phyloP scores from a whole-genome alignment of 2,329 filamentous ascomycete genomes.

The Dothistroma pini region DNA sequence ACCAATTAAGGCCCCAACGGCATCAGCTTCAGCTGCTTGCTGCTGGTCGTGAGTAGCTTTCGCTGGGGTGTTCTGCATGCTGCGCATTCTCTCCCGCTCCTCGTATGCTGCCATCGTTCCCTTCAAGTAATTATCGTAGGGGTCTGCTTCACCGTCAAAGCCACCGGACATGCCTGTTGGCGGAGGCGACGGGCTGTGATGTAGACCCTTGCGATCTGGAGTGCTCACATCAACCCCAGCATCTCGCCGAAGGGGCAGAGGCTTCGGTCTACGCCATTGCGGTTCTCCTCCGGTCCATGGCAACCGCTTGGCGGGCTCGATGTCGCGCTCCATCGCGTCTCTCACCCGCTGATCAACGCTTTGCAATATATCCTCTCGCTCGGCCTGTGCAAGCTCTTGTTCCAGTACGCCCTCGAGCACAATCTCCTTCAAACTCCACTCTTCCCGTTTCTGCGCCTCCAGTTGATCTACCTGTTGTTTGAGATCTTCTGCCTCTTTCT shows the following conservation, averaged over 20 bases:
- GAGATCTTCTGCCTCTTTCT: conserved; percentile 62
- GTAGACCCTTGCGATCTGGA: conserved; percentile 2
- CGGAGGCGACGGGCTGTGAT: conserved; percentile 27
- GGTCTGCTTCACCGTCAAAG: conserved; percentile 34
- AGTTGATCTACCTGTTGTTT: conserved; percentile 62
- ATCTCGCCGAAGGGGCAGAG: conserved; percentile 5
- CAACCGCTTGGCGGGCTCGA: conserved; percentile 34
- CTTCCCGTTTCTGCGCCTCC: conserved; percentile 64
- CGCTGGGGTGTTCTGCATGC: conserved; percentile 26
- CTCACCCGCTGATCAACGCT: conserved; percentile 33
- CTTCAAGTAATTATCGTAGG: conserved; percentile 34
- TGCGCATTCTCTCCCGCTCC: conserved; percentile 26
- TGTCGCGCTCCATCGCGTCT: conserved; percentile 38
- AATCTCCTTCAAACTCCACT: conserved; percentile 78
- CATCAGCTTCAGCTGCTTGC: conserved; percentile 25
- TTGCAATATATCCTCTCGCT: conserved; percentile 35
- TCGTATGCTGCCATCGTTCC: conserved; percentile 30
- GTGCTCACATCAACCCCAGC: conserved; percentile 15
- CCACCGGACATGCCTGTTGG: conserved; percentile 29
- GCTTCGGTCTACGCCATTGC: conserved; percentile 19
- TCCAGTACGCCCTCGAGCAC: conserved; percentile 73
- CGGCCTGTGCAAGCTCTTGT: conserved; percentile 55
- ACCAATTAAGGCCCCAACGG: conserved; percentile 27
- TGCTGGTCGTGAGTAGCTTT: conserved; percentile 19
- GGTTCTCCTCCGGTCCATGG: conserved; percentile 27